phyloP scores from a whole-genome alignment of 2,329 filamentous ascomycete species.

The Alternaria gaisen region DNA sequence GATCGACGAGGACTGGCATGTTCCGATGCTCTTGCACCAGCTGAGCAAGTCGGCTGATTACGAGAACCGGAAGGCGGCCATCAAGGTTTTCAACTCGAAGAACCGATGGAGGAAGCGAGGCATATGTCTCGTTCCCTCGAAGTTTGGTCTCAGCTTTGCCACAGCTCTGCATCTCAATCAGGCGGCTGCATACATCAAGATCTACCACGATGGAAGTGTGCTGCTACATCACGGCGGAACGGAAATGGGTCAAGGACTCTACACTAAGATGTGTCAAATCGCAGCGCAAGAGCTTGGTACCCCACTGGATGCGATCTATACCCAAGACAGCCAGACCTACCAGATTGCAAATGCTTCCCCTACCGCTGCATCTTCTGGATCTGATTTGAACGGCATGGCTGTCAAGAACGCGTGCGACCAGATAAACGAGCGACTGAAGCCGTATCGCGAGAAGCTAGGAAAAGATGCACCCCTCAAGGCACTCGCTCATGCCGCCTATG shows the following conservation, averaged over 20 bases:
- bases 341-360: slow-evolving; percentile 86
- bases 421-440: slow-evolving; percentile 83
- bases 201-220: slow-evolving; percentile 93
- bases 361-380: slow-evolving; percentile 91
- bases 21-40: slow-evolving; percentile 90
- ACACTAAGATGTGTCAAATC: slow-evolving; percentile 96
- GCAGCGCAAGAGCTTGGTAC: slow-evolving; percentile 89
- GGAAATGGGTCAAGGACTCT: slow-evolving; percentile 95
- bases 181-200: slow-evolving; percentile 89
- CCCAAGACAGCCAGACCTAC: slow-evolving; percentile 90
- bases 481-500: slow-evolving; percentile 88
- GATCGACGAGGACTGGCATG: slow-evolving; percentile 84
- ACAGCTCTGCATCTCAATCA: slow-evolving; percentile 95
- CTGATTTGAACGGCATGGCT: slow-evolving; percentile 93
- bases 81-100: slow-evolving; percentile 78
- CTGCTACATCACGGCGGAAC: slow-evolving; percentile 93
- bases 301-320: slow-evolving; percentile 81
- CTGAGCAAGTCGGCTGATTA: slow-evolving; percentile 79
- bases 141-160: slow-evolving; percentile 91
- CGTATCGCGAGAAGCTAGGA: slow-evolving; percentile 84
- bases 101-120: slow-evolving; percentile 96
- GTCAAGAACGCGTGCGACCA: slow-evolving; percentile 90
- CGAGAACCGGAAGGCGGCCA: slow-evolving; percentile 70
- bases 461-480: slow-evolving; percentile 81
- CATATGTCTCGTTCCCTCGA: slow-evolving; percentile 84